These are phyloP conservation scores for Aspergillus indologenus DNA, from an alignment of 495 filamentous ascomycete genomes.

Conservation along the genomic window DNA sequence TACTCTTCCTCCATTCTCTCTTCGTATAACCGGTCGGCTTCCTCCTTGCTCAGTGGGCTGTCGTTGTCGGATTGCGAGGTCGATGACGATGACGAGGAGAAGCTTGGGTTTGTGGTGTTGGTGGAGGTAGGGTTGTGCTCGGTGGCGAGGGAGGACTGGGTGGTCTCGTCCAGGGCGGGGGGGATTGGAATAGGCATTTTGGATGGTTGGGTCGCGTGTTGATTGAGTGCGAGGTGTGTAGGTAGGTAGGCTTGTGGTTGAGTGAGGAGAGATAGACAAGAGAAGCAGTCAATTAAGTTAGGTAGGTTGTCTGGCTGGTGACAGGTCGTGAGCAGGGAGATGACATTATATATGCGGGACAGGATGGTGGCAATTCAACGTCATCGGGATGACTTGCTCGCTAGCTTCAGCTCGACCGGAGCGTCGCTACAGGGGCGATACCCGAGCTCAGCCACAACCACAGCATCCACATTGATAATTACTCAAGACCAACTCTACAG, in stretches of 20 bases:
- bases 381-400: no score
- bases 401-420: no score
- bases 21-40: slow-evolving; percentile 61
- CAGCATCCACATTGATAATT: no score
- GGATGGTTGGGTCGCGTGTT: not conserved
- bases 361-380: no score
- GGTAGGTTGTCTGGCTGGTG: no score
- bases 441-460: no score
- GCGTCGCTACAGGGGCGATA: no score
- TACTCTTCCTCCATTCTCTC: slow-evolving; percentile 77
- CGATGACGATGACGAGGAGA: not conserved
- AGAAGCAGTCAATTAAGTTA: no score
- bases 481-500: not conserved
- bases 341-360: no score
- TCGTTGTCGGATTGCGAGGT: slow-evolving; percentile 16
- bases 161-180: not conserved
- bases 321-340: no score
- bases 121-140: not conserved
- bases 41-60: slow-evolving; percentile 42
- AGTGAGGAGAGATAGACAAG: no score
- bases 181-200: not conserved
- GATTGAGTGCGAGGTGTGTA: no score
- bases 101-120: not conserved
- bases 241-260: not conserved
- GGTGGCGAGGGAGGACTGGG: not conserved